phyloP scores from a whole-genome alignment of 2,329 filamentous ascomycete genomes.

The Fusarium sp. region DNA sequence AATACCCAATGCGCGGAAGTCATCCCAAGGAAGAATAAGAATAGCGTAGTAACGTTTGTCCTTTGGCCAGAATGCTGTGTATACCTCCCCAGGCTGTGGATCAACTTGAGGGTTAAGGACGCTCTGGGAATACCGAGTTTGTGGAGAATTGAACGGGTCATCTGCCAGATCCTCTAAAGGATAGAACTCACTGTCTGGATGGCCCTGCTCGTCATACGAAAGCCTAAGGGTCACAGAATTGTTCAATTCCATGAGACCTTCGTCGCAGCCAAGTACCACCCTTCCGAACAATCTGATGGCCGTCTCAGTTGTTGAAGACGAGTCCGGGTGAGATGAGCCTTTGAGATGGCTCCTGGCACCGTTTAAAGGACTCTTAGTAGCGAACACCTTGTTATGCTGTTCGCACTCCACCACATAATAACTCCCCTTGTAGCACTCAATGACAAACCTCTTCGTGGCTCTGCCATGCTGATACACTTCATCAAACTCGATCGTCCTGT shows the following conservation, averaged over 20 bases:
- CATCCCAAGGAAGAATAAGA: background rate
- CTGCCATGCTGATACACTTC: slow-evolving; percentile 23
- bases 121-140: background rate
- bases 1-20: background rate
- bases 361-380: background rate
- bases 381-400: background rate
- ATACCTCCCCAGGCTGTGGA: slow-evolving; percentile 14
- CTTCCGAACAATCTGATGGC: slow-evolving; percentile 8
- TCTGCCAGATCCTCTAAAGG: background rate
- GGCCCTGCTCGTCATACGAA: background rate
- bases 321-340: background rate
- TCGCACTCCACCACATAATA: slow-evolving; percentile 31
- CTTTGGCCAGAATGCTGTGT: background rate
- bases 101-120: background rate
- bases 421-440: background rate
- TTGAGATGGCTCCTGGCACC: slow-evolving; percentile 6
- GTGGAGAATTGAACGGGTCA: background rate
- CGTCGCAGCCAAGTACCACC: slow-evolving; percentile 2
- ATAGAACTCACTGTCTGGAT: fast-evolving
- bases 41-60: background rate
- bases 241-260: background rate
- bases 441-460: background rate
- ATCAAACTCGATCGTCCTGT: background rate
- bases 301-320: fast-evolving
- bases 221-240: background rate